Evolutionary conservation across 305 asterid species (phyloP), one percentile per base, ranked within the genome.

Genomic region (Fraxinus nigra): DNA sequence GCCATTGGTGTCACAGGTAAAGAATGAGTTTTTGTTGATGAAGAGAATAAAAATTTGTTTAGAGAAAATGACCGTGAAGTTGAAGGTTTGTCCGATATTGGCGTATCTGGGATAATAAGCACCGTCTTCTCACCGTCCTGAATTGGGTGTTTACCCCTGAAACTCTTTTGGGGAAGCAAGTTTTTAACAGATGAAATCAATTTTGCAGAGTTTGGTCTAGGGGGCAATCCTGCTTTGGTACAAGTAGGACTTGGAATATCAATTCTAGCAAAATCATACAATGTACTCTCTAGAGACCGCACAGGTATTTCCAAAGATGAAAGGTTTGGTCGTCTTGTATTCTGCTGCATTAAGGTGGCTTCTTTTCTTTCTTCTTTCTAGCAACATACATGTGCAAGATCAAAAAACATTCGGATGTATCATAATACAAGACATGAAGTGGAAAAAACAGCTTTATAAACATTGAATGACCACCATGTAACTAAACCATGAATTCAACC

Each of bases 11-110:
- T 95, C 74, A 86, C 94, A 1, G 98, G 97, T 79, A 92, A 81
- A 11, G 98, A 93, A 89, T 89, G 91, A 20, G 93, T 81, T 81
- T 91, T 93, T 82, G 91, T 84, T 33, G 94, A 85, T 37, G 93
- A 85, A 78, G 98, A 90, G 89, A 90, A 91, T 87, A 95, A 86
- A 76, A 92, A 82, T 83, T 89, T 90, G 88, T 92, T 93, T 43
- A 92, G 89, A 80, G 98, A 93, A 87, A 92, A 95, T 22, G 99
- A 95, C 87, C 97, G 91, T 32, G 98, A 93, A 78, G 99, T 91
- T 9, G 97, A 90, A 82, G 97, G 98, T 85, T 89, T 90, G 85
- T 89, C 94, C 16, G 96, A 91, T 78, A 87, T 87, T 37, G 90
- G 91, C 28, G 87, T 80, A 46, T 92, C 95, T 56, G 95, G 95